These are phyloP conservation scores for Fusarium sp. DNA, from an alignment of 2,329 filamentous ascomycete species.

Conservation along the genomic window DNA sequence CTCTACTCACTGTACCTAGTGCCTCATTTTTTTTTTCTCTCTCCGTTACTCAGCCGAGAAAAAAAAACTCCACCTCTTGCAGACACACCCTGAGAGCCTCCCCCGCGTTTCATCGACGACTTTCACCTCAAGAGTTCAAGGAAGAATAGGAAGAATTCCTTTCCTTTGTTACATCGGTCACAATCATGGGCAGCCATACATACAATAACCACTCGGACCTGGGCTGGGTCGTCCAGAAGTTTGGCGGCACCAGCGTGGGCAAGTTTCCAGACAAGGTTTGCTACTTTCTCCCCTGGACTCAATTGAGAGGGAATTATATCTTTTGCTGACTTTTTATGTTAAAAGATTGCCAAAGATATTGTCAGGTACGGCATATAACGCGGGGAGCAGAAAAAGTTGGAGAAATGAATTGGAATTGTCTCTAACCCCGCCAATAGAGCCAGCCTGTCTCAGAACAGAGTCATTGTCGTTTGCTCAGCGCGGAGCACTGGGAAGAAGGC, in stretches of 20 bases:
- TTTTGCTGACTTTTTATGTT: conserved; percentile 10
- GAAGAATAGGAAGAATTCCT: not conserved
- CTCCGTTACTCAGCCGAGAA: conserved; percentile 37
- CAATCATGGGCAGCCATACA: conserved; percentile 48
- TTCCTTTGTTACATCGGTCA: not conserved
- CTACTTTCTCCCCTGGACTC: conserved; percentile 18
- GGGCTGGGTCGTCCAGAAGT: conserved; percentile 92
- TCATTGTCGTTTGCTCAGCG: conserved; percentile 95
- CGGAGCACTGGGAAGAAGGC: conserved; percentile 94
- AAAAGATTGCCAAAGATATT: conserved; percentile 57
- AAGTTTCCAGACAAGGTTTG: conserved; percentile 83
- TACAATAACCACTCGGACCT: conserved; percentile 53
- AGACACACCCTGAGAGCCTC: not conserved
- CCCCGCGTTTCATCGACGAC: not conserved
- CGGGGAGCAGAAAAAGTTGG: not conserved
- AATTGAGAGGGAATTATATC: conserved; percentile 10
- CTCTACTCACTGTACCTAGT: conserved; percentile 14
- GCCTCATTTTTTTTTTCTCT: conserved; percentile 27
- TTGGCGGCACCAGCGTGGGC: conserved; percentile 93
- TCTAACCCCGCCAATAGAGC: conserved; percentile 46
- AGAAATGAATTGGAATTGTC: conserved; percentile 17
- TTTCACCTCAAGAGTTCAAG: not conserved
- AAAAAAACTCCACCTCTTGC: conserved; percentile 28
- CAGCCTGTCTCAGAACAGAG: conserved; percentile 74
- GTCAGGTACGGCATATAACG: conserved; percentile 51